A percentile compares a stretch with the other conserved stretches of the same genome.
Evolutionary conservation across 192 early-diverging fungal species (phyloP).

Genomic region (Obelidium mucronatum): DNA sequence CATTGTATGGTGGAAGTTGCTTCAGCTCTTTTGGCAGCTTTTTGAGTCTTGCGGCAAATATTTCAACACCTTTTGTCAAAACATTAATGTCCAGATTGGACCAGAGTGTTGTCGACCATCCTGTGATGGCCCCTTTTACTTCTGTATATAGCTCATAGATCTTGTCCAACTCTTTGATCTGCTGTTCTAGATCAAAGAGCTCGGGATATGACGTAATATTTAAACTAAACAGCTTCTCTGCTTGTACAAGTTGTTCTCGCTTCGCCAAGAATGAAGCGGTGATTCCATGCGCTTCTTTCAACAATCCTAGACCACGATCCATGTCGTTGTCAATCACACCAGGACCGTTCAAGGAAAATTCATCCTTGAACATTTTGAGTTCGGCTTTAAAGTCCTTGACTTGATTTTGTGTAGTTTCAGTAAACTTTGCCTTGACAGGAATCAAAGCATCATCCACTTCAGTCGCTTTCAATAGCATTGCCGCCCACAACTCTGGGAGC

Average conservation of each 20-base stretch:
- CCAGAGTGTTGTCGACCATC: conserved; percentile 71
- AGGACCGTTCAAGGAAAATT: conserved; percentile 61
- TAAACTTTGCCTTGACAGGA: conserved; percentile 69
- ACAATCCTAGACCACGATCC: conserved; percentile 57
- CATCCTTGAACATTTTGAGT: conserved; percentile 60
- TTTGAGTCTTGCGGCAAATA: conserved; percentile 53
- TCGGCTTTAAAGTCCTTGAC: conserved; percentile 59
- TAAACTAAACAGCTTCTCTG: conserved; percentile 68
- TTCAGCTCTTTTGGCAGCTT: conserved; percentile 67
- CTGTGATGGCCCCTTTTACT: conserved; percentile 62
- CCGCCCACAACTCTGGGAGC: conserved; percentile 57
- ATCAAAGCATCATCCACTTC: conserved; percentile 60
- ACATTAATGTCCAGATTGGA: conserved; percentile 65
- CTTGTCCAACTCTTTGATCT: conserved; percentile 63
- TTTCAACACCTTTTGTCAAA: conserved; percentile 66
- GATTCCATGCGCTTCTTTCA: conserved; percentile 59
- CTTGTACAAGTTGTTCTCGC: conserved; percentile 61
- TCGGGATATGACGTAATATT: conserved; percentile 69
- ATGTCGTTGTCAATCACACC: conserved; percentile 60
- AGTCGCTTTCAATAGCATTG: conserved; percentile 55
- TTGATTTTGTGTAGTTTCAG: conserved; percentile 61
- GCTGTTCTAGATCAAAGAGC: conserved; percentile 62
- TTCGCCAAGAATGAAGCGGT: conserved; percentile 48
- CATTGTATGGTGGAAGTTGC: conserved; percentile 68
- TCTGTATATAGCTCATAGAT: conserved; percentile 67